Conservation (phyloP, 2,329 filamentous ascomycete genomes). For the Fusarium sp. region DNA sequence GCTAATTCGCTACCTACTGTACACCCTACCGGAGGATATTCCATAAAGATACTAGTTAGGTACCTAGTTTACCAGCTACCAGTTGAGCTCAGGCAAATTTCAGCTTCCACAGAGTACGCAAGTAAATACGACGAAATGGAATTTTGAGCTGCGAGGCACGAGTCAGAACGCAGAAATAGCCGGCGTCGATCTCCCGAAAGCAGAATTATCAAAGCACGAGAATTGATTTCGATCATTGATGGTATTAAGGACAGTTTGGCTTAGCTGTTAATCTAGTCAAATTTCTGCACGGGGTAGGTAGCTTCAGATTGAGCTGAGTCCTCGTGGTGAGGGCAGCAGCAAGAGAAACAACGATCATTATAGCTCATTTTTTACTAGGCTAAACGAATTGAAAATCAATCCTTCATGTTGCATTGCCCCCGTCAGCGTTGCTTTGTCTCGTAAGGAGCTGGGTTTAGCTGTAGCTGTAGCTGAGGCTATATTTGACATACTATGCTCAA, state of each 20-base stretch:
- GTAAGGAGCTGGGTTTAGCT: slow-evolving; percentile 5
- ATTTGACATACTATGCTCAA: slow-evolving; percentile 30
- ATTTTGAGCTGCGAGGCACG: slow-evolving; percentile 21
- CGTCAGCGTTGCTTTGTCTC: slow-evolving; percentile 19
- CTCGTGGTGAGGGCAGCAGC: neutral
- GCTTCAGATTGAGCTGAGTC: neutral
- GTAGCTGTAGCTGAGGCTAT: slow-evolving; percentile 26
- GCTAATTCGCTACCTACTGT: slow-evolving; percentile 25
- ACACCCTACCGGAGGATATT: slow-evolving; percentile 12
- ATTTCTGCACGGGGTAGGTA: neutral
- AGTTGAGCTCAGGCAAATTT: neutral
- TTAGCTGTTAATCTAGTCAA: slow-evolving; percentile 3
- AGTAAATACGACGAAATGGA: slow-evolving; percentile 9
- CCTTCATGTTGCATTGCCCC: slow-evolving; percentile 18
- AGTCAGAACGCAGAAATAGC: slow-evolving; percentile 38
- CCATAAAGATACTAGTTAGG: slow-evolving; percentile 11
- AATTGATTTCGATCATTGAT: neutral
- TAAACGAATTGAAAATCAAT: slow-evolving; percentile 7
- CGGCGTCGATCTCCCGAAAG: slow-evolving; percentile 42
- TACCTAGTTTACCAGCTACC: neutral
- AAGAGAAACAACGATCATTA: neutral
- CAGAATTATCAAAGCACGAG: slow-evolving; percentile 8
- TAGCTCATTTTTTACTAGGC: slow-evolving; percentile 3
- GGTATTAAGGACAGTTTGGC: neutral
- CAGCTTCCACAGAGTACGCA: slow-evolving; percentile 1